Conservation (phyloP, 805 yeast species). For the Isabelozyma pseudorhagii region DNA sequence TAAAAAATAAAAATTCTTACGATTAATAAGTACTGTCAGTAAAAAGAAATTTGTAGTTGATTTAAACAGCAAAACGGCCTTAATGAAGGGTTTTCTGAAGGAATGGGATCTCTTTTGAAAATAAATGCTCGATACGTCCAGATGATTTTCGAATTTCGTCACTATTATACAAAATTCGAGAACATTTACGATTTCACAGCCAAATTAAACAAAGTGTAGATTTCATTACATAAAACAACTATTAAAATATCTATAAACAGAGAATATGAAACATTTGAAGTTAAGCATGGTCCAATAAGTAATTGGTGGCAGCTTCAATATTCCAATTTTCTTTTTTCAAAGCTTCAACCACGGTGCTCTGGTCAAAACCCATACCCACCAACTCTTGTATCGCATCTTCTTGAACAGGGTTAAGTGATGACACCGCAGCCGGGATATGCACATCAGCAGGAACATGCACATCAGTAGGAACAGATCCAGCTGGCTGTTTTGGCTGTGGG, state of each 20-base stretch:
- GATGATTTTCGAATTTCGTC: no score
- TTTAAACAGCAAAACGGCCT: no score
- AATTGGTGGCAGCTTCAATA: conserved; percentile 84
- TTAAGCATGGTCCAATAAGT: conserved; percentile 68
- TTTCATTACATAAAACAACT: background rate
- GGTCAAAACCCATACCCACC: conserved; percentile 85
- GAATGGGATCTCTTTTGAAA: background rate
- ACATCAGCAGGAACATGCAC: background rate
- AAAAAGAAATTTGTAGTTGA: no score
- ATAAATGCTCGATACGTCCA: background rate
- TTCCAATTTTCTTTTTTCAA: conserved; percentile 68
- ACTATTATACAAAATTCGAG: background rate
- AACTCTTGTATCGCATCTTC: conserved; percentile 70
- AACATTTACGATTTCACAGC: background rate
- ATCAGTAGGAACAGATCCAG: conserved; percentile 3
- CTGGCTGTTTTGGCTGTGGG: conserved; percentile 17
- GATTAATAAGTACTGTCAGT: no score
- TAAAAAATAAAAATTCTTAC: no score
- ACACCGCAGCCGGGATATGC: background rate
- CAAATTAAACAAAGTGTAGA: background rate
- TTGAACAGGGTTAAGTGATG: conserved; percentile 30
- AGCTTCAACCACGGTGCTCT: conserved; percentile 63
- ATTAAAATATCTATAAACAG: background rate
- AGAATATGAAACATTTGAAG: background rate
- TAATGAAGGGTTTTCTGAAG: no score